Conservation (phyloP, 192 early-diverging fungal genomes). For the Coemansia sp. region DNA sequence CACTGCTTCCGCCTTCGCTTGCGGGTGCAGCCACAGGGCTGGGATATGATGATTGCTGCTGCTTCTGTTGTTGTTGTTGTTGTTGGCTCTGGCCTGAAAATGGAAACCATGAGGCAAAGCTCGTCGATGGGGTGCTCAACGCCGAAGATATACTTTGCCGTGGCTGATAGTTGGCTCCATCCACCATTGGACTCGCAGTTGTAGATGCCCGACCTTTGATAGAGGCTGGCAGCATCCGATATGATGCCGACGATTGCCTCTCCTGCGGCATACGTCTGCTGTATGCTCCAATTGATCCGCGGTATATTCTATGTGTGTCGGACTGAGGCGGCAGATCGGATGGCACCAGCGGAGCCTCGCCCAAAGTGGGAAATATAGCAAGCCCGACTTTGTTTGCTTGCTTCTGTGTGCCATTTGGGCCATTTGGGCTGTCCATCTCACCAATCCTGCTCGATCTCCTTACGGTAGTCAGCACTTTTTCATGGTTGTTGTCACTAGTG, state of each 20-base stretch:
- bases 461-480: background rate
- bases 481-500: conserved; percentile 1
- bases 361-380: conserved; percentile 33
- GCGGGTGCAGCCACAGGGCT: conserved; percentile 8
- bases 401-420: background rate
- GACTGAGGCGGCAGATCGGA: conserved; percentile 6
- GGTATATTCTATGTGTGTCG: conserved; percentile 11
- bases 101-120: conserved; percentile 43
- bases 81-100: conserved; percentile 25
- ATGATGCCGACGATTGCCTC: conserved; percentile 1
- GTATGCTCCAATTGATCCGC: conserved; percentile 13
- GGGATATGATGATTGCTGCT: background rate
- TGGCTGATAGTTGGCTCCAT: conserved; percentile 3
- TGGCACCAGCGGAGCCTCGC: conserved; percentile 7
- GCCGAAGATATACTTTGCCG: conserved; percentile 43
- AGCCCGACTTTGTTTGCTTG: conserved; percentile 11
- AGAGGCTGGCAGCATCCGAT: conserved; percentile 3
- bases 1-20: conserved; percentile 46
- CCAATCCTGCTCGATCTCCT: background rate
- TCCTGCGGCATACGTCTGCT: background rate
- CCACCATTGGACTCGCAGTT: background rate
- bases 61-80: conserved; percentile 15
- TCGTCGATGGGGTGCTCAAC: conserved; percentile 37
- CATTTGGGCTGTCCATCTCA: conserved; percentile 4
- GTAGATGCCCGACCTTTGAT: background rate